Evolutionary conservation across 768 basidiomycete genomes (phyloP).

Genomic region (Cystofilobasidium macerans): DNA sequence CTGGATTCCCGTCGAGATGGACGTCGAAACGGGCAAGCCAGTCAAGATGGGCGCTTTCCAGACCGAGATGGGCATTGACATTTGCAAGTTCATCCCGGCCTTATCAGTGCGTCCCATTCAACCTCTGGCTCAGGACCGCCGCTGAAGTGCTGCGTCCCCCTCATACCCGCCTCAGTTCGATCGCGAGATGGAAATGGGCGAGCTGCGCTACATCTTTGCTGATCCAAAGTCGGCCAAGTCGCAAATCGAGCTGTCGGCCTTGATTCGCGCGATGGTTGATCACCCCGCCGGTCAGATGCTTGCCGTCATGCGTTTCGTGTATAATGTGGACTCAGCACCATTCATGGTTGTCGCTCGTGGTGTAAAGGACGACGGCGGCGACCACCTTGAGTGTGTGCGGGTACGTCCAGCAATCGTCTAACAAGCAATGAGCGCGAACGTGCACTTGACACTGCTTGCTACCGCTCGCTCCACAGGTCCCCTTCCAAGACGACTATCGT

Average conservation of each 20-base stretch:
- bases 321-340: slow-evolving; percentile 59
- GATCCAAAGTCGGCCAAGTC: slow-evolving; percentile 54
- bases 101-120: slow-evolving; percentile 55
- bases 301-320: slow-evolving; percentile 77
- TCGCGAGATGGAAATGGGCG: slow-evolving; percentile 68
- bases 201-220: slow-evolving; percentile 75
- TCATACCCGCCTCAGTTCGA: slow-evolving; percentile 51
- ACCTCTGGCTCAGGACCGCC: slow-evolving; percentile 11
- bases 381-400: slow-evolving; percentile 74
- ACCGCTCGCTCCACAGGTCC: slow-evolving; percentile 49
- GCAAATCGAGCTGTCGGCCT: slow-evolving; percentile 74
- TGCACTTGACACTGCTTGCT: not conserved
- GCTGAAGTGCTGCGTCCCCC: not conserved
- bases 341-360: slow-evolving; percentile 53
- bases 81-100: slow-evolving; percentile 66
- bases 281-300: slow-evolving; percentile 46
- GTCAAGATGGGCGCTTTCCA: slow-evolving; percentile 49
- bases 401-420: slow-evolving; percentile 41
- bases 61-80: slow-evolving; percentile 76
- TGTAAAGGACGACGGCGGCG: slow-evolving; percentile 46
- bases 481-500: slow-evolving; percentile 87
- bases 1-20: slow-evolving; percentile 55
- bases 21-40: slow-evolving; percentile 44
- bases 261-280: slow-evolving; percentile 68
- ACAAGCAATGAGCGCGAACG: too few species aligned